phyloP scores from a whole-genome alignment of 352 stramenopile species.

The Phytophthora brassicae region DNA sequence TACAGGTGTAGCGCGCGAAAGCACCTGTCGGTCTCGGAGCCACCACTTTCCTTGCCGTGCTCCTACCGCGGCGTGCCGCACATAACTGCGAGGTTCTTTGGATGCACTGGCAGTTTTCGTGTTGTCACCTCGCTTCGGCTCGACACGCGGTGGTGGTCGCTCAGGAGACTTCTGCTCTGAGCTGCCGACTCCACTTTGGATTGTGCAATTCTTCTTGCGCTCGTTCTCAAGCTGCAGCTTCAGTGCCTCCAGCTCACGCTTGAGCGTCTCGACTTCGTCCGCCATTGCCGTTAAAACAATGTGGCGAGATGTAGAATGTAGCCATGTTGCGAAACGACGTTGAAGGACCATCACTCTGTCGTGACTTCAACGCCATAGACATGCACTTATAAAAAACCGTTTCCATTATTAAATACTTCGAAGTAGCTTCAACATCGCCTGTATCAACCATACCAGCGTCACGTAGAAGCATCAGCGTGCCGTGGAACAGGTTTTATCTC shows the following conservation, averaged over 20 bases:
- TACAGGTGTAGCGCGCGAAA: constrained; percentile 45
- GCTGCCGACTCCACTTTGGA: not conserved
- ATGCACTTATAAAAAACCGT: no score
- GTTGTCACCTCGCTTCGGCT: constrained; percentile 8
- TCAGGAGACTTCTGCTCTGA: constrained; percentile 9
- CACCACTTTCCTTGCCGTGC: constrained; percentile 67
- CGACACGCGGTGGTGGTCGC: constrained; percentile 3
- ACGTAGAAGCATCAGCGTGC: not conserved
- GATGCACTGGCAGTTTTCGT: not conserved
- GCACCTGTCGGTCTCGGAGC: constrained; percentile 58
- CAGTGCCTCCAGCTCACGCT: constrained; percentile 55
- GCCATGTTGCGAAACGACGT: constrained; percentile 45
- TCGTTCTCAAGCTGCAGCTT: constrained; percentile 53
- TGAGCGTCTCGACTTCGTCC: constrained; percentile 54
- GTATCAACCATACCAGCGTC: not conserved
- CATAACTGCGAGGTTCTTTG: constrained; percentile 13
- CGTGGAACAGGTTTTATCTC: not conserved
- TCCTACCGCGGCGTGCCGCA: constrained; percentile 46
- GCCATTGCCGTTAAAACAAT: constrained; percentile 12
- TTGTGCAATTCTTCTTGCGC: constrained; percentile 31
- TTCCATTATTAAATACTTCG: no score
- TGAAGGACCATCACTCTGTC: constrained; percentile 60
- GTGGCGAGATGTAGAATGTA: constrained; percentile 9
- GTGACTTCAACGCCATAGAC: constrained; percentile 2
- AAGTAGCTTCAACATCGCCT: no score